Evolutionary conservation across 2,329 filamentous ascomycete genomes (phyloP), one percentile per base, ranked within the genome.

Genomic region (Verticillium klebahnii): DNA sequence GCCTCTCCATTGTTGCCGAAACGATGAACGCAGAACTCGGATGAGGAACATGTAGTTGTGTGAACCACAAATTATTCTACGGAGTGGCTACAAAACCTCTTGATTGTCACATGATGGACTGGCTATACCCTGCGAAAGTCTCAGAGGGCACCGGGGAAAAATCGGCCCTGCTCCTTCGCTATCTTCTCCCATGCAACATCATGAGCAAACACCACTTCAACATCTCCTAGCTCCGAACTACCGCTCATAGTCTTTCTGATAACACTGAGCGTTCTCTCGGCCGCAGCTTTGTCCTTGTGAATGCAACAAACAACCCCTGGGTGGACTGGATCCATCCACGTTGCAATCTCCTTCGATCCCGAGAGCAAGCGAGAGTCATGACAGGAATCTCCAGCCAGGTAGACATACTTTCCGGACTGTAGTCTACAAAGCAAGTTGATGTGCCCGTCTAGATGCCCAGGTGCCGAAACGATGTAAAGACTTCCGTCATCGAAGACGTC

Each of bases 1-100:
- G 65, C 11, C 64, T 71, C 4, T 62, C 60, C 8, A 52, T 65
- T 11, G 63, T 62, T 8, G 65, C 63, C 11, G 60, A 63, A 4
- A 56, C 19, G 12, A 12, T 56, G 50, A 25, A 36, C 9, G 34
- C 34, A 36, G 19, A 37, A 31, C 17, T 34, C 2, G 17, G 12
- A 2, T 57, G 34, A 36, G 14, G 7, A 14, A 14, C 34, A 4
- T 11, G 9, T 36, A 11, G 7, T 36, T 14, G 14, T 11, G 34
- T 14, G 34, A 29, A 6, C 5, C 29, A 29, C 29, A 6, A 29
- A 5, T 29, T 1, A 29, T 6, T 29, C 3, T 29, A 29, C 29
- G 1, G 29, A 29, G 29, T 29, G 29, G 29, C 29, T 29, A 5
- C 29, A 29, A 6, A 6, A 29, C 29, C 3, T 29, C 29, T 29